Conservation (phyloP, 495 filamentous ascomycete species). For the Aspergillus incahuasiensis region DNA sequence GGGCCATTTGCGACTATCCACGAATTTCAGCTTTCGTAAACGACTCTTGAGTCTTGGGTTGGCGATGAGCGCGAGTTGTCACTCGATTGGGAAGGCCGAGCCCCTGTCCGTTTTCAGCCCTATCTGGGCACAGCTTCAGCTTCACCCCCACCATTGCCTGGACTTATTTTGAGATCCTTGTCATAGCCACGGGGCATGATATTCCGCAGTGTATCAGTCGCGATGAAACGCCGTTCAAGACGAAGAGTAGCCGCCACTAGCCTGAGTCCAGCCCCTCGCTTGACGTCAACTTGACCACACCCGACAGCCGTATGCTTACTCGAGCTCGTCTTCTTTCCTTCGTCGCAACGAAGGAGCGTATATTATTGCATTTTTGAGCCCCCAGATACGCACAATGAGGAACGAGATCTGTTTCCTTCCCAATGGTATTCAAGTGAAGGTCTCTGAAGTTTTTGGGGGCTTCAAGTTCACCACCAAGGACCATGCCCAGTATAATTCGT, state of each 20-base stretch:
- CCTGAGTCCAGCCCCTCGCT: not conserved
- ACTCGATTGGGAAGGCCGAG: not conserved
- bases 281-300: not conserved
- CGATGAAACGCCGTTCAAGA: not conserved
- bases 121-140: too few relatives aligned
- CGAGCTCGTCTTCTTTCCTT: not conserved
- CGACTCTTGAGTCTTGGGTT: not conserved
- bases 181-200: too few relatives aligned
- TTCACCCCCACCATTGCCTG: too few relatives aligned
- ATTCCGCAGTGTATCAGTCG: too few relatives aligned
- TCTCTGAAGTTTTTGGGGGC: constrained; percentile 1
- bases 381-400: not conserved
- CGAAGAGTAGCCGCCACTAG: not conserved
- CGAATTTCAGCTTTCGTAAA: not conserved
- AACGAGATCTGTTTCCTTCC: not conserved
- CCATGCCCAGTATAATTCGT: not conserved
- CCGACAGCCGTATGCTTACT: not conserved
- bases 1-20: not conserved
- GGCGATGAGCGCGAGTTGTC: not conserved
- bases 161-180: too few relatives aligned
- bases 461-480: constrained; percentile 1
- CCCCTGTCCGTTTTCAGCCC: too few relatives aligned
- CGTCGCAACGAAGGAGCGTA: not conserved
- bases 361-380: not conserved
- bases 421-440: constrained; percentile 1